Conservation (phyloP, 345 rosid species). For the Salix purpurea region DNA sequence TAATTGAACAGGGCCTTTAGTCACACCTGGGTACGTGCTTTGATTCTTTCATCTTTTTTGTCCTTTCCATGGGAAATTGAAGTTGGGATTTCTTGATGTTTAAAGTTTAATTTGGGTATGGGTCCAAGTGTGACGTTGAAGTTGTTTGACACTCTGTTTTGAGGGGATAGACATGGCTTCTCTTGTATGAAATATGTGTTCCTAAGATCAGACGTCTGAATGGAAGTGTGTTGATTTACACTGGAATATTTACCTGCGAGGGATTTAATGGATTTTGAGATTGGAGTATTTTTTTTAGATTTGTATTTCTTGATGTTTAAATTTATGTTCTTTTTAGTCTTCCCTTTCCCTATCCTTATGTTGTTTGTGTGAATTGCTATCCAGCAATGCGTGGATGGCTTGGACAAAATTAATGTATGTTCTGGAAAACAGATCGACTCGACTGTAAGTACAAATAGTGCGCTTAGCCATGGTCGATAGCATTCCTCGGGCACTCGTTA, state of each 20-base stretch:
- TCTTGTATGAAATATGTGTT: background rate
- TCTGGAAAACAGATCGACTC: background rate
- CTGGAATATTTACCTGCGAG: background rate
- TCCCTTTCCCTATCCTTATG: background rate
- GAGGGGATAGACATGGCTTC: background rate
- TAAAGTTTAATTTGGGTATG: background rate
- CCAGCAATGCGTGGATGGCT: background rate
- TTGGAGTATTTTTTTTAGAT: background rate
- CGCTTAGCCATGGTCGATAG: too few species aligned
- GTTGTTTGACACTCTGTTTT: background rate
- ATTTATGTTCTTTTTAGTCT: background rate
- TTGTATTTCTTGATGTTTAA: background rate
- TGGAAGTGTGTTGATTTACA: background rate
- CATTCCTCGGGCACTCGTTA: too few species aligned
- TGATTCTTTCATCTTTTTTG: background rate
- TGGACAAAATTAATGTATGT: background rate
- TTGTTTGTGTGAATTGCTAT: background rate
- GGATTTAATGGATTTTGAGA: background rate
- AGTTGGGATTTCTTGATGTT: constrained; percentile 5
- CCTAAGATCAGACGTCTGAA: background rate
- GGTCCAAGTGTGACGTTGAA: background rate
- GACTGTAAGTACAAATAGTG: too few species aligned
- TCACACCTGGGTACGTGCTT: background rate
- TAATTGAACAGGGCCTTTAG: constrained; percentile 14
- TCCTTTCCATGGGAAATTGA: background rate